Evolutionary conservation across 345 rosid genomes (phyloP).

Genomic region (Odontarrhena argentea): DNA sequence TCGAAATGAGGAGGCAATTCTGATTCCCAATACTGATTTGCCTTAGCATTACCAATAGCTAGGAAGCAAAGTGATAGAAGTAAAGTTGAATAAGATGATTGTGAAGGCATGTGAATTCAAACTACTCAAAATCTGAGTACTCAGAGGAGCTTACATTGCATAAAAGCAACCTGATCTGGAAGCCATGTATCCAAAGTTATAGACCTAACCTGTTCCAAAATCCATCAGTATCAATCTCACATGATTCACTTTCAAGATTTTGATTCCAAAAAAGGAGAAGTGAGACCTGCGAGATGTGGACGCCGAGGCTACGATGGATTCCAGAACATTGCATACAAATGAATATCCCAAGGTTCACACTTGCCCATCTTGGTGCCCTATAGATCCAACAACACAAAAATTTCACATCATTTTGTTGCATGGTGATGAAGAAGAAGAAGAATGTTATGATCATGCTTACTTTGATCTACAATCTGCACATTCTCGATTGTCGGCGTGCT

Average conservation of each 20-base stretch:
- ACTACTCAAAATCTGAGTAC: slow-evolving; percentile 11
- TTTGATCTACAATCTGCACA: slow-evolving; percentile 97
- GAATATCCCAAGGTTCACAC: slow-evolving; percentile 95
- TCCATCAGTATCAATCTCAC: background rate
- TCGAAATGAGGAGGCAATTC: slow-evolving; percentile 73
- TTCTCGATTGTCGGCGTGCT: slow-evolving; percentile 82
- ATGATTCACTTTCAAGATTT: slow-evolving; percentile 4
- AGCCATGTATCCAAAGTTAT: slow-evolving; percentile 98
- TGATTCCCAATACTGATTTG: slow-evolving; percentile 93
- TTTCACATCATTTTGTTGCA: slow-evolving; percentile 6
- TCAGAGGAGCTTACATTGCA: slow-evolving; percentile 63
- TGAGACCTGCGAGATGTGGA: slow-evolving; percentile 87
- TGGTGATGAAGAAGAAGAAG: background rate
- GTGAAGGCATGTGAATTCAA: background rate
- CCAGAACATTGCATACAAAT: slow-evolving; percentile 99
- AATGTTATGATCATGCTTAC: slow-evolving; percentile 46
- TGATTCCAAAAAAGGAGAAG: background rate
- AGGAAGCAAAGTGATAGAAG: background rate
- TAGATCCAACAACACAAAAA: slow-evolving; percentile 24
- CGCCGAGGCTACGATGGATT: slow-evolving; percentile 89
- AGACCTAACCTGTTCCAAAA: slow-evolving; percentile 72
- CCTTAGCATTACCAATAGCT: slow-evolving; percentile 84
- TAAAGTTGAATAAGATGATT: slow-evolving; percentile 10
- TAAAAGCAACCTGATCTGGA: slow-evolving; percentile 84
- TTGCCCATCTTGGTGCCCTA: slow-evolving; percentile 96